These are phyloP conservation scores for Hypoxylon lienhwacheense DNA, from an alignment of 495 filamentous ascomycete species.

Conservation along the genomic window DNA sequence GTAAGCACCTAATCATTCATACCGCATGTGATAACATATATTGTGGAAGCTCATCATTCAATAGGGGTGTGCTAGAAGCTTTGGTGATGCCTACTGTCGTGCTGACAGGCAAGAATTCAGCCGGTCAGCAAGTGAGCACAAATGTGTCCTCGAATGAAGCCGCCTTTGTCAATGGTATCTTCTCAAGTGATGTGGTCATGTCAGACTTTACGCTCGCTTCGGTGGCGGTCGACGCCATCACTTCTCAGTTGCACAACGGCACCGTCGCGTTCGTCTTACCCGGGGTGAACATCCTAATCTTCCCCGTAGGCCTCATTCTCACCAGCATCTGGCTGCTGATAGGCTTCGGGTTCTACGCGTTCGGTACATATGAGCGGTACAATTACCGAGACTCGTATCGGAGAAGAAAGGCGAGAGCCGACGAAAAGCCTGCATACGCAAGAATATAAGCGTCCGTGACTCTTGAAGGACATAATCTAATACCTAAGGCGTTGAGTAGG, in stretches of 20 bases:
- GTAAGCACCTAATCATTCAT: constrained; percentile 37
- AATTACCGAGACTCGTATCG: constrained; percentile 65
- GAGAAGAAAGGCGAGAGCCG: constrained; percentile 50
- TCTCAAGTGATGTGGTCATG: constrained; percentile 54
- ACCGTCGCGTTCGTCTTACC: constrained; percentile 64
- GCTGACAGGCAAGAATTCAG: constrained; percentile 53
- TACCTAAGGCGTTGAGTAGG: constrained; percentile 13
- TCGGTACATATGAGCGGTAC: constrained; percentile 64
- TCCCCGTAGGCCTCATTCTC: constrained; percentile 68
- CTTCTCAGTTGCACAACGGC: constrained; percentile 41
- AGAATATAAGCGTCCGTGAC: constrained; percentile 38
- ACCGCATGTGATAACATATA: constrained; percentile 1
- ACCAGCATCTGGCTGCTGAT: constrained; percentile 63
- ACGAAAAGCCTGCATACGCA: constrained; percentile 38
- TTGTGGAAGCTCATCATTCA: constrained; percentile 34
- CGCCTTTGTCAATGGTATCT: constrained; percentile 69
- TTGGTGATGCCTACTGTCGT: constrained; percentile 66
- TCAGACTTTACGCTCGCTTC: constrained; percentile 48
- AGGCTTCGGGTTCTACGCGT: constrained; percentile 58
- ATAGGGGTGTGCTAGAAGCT: constrained; percentile 56
- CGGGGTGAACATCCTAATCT: constrained; percentile 65
- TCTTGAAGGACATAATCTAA: background rate
- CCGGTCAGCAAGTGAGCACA: constrained; percentile 54
- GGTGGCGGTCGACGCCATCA: constrained; percentile 42
- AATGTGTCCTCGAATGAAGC: constrained; percentile 66